Base-by-base conservation (phyloP, 192 early-diverging fungal genomes). In the Podila epicladia region DNA sequence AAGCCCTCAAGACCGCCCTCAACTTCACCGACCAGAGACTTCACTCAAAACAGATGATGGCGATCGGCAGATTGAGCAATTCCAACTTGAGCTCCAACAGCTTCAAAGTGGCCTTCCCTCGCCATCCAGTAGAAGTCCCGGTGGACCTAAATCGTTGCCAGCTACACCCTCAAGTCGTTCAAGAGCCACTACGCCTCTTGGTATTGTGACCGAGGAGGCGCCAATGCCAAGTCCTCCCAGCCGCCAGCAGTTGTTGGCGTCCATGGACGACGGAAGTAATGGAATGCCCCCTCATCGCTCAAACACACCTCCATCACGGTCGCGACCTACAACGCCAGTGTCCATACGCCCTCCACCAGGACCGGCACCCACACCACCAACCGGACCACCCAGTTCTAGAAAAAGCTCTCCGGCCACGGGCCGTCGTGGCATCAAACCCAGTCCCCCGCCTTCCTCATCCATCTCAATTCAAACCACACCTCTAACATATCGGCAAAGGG, bases 281-380 rank as follows among this genome's bases (percentile, higher is more conserved):
- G 3, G 41, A 9, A 59, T 65, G 41, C 22, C 35, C 20, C 28
- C 64, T 11, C 58, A 62, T 35, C 55, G 69, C 48, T 57, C 75
- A 5, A 29, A 79, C 22, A 65, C 76, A 26, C 76, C 70, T 19
- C 70, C 76, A 28, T 67, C 64, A 15, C 37, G 68, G 2, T 71
- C 74, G 5, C 62, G 74, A 29, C 68, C 74, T 24, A 41, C 61
- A 2, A 77, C 74, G 5, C 74, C 74, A 13, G 32, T 70, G 29
- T 63, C 62, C 29, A 77, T 77, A 8, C 67, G 64, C 22, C 74
- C 68, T 12, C 74, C 74, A 24, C 74, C 74, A 19, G 74, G 74
- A n/a, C 68, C 68, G 29, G 74, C 74, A 2, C 74, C 74, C 63
- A 66, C 50, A 45, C 22, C 24, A 49, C 12, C 15, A 24, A 6